Evolutionary conservation across 305 asterid genomes (phyloP), one percentile per base, ranked within the genome.

Genomic region (Lippia alba): DNA sequence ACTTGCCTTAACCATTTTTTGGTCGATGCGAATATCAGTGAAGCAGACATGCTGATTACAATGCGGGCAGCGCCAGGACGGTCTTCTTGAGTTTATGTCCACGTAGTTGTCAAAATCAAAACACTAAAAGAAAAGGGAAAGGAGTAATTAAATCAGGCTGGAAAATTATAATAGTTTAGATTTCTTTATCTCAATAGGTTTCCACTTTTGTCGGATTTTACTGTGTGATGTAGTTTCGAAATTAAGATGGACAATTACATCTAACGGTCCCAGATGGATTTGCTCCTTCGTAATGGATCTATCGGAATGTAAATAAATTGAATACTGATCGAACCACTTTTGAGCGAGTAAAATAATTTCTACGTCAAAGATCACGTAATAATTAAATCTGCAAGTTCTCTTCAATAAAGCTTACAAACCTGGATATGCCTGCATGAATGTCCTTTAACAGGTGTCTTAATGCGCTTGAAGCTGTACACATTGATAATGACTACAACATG

Each of bases 11-110:
- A 71, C 89, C 83, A 95, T 87, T 73, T 87, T 88, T 76, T 86
- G 91, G 79, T 95, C 99, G 41, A 92, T 69, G 57, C 96, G 94
- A 64, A 95, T 79, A 79, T 95, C 99, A 53, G 86, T 75, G 89
- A 85, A 95, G 83, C 96, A 87, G 73, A 87, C 87, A 24, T 80
- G 78, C 75, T 92, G 96, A 80, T 89, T 89, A 69, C 99, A 95
- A 69, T 77, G 86, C 33, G 99, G 96, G 77, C 99, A 95, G 72
- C 99, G 99, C 99, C 98, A 95, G 15, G 87, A 86, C 7, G 99
- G 99, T 67, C 86, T 74, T 79, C 96, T 87, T 58, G 99, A 86
- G 77, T 95, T 95, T 20, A 95, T 95, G 65, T 75, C 86, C 61
- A 92, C 77, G 72, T 82, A 95, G 79, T 95, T 87, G 82, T 90